Percentiles rank a stretch among this genome's conserved stretches.
These are phyloP conservation scores for Stagonosporopsis tanaceti DNA, from an alignment of 2,329 filamentous ascomycete species.

Conservation along the genomic window DNA sequence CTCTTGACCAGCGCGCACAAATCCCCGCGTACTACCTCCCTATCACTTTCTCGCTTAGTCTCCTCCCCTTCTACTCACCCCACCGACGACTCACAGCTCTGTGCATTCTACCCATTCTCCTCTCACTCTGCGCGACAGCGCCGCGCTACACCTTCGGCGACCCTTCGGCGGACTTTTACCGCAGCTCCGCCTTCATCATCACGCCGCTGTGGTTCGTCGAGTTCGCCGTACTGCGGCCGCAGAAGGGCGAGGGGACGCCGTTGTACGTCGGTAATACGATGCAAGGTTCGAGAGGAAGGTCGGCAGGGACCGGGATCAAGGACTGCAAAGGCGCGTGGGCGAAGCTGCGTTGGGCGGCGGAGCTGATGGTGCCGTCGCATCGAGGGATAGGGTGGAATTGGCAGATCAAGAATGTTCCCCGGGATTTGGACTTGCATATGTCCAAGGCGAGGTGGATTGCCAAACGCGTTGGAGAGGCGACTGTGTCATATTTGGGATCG, in stretches of 20 bases:
- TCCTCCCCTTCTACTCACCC: neutral
- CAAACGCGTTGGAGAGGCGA: neutral
- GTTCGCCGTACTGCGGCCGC: neutral
- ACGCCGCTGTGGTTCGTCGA: slow-evolving; percentile 2
- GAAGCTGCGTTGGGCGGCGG: neutral
- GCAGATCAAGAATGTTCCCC: slow-evolving; percentile 2
- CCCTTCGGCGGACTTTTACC: slow-evolving; percentile 6
- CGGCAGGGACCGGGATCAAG: neutral
- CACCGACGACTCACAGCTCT: neutral
- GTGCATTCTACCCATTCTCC: neutral
- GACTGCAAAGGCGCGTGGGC: neutral
- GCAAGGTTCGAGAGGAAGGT: no score
- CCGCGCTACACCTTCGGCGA: slow-evolving; percentile 3
- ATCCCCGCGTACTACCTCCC: neutral
- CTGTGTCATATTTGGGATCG: neutral
- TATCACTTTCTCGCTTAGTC: neutral
- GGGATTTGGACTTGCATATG: neutral
- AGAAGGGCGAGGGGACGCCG: neutral
- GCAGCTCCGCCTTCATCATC: slow-evolving; percentile 1
- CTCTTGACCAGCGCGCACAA: neutral
- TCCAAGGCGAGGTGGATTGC: neutral
- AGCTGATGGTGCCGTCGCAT: neutral
- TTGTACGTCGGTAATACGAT: neutral
- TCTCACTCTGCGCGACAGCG: neutral
- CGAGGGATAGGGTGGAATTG: slow-evolving; percentile 5